Evolutionary conservation across 768 basidiomycete species (phyloP), one percentile per base, ranked within the genome.

Genomic region (Crassisporium funariophilum): DNA sequence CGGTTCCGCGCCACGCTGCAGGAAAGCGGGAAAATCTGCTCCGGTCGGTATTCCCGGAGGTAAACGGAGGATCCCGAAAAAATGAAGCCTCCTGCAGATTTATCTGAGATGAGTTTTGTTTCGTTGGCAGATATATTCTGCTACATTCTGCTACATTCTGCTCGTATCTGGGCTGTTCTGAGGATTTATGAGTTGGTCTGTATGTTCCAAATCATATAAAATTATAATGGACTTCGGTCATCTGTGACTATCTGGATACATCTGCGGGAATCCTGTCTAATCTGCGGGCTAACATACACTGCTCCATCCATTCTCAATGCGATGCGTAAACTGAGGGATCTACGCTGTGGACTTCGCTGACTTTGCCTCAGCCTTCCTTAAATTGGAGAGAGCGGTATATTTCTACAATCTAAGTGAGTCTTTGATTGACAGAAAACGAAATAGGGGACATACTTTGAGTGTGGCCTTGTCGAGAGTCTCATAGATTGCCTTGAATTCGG

Each of bases 401-500:
- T 36, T 36, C 35, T 36, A 36, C 35, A 16, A 36, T 36, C 35
- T 16, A 36, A 36, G 35, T 36, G 35, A 36, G 35, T 36, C 13
- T 13, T 36, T 36, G 15, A 16, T 36, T 20, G 19, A 15, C 7
- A 21, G 17, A 5, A 33, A 13, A 23, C 8, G 19, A 24, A 27
- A 47, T 7, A 8, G 16, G 24, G 23, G 3, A 34, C 38, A 5
- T 41, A 47, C 46, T 37, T 47, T 47, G 15, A 47, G 4, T 11
- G 40, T 47, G 4, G 13, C 38, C 31, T 35, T 34, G 24, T 41
- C 46, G 24, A 41, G 46, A 31, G 27, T 21, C 9, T 47, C 46
- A 23, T 47, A 47, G 21, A 47, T 16, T 11, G 5, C 40, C 38
- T 47, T 41, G 31, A 47, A 41, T 17, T 47, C 39, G 9, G 46